Percentiles rank a stretch among this genome's conserved stretches.
These are phyloP conservation scores for Pythium brassicae DNA, from an alignment of 352 stramenopile species.

Conservation along the genomic window DNA sequence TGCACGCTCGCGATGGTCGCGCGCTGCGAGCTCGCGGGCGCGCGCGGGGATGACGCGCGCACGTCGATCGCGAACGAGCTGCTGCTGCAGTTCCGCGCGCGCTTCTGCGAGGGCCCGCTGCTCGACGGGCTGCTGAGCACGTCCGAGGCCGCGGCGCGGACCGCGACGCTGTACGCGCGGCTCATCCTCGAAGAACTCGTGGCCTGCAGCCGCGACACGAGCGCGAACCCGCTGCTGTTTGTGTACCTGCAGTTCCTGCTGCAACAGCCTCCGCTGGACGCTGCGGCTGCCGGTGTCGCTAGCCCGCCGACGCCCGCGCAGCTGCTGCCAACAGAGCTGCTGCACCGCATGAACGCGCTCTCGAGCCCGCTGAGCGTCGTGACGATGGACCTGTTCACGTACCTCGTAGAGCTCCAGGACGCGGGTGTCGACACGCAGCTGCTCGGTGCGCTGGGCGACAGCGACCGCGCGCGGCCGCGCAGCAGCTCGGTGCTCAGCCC, in stretches of 20 bases:
- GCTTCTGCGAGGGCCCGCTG: constrained; percentile 67
- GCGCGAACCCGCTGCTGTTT: constrained; percentile 69
- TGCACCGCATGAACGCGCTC: constrained; percentile 78
- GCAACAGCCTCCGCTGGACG: constrained; percentile 16
- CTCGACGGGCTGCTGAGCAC: constrained; percentile 66
- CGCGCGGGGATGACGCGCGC: constrained; percentile 29
- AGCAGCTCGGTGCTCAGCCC: constrained; percentile 18
- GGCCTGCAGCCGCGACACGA: constrained; percentile 60
- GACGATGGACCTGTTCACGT: constrained; percentile 81
- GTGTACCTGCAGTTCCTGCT: constrained; percentile 81
- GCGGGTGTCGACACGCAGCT: constrained; percentile 53
- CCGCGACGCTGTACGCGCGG: constrained; percentile 65
- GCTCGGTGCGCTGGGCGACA: constrained; percentile 22
- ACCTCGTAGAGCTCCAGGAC: constrained; percentile 65
- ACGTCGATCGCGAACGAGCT: constrained; percentile 76
- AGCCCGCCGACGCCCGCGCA: constrained; percentile 10
- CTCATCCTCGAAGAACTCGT: constrained; percentile 80
- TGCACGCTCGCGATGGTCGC: constrained; percentile 81
- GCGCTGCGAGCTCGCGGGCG: constrained; percentile 55
- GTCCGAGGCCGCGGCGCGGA: constrained; percentile 59
- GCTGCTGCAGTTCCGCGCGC: constrained; percentile 58
- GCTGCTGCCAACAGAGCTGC: constrained; percentile 58
- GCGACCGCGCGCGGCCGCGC: background rate
- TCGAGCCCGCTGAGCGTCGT: constrained; percentile 76
- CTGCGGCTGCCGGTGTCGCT: background rate